phyloP scores from a whole-genome alignment of 1,284 basidiomycete species.

The Ceratobasidium sp. region DNA sequence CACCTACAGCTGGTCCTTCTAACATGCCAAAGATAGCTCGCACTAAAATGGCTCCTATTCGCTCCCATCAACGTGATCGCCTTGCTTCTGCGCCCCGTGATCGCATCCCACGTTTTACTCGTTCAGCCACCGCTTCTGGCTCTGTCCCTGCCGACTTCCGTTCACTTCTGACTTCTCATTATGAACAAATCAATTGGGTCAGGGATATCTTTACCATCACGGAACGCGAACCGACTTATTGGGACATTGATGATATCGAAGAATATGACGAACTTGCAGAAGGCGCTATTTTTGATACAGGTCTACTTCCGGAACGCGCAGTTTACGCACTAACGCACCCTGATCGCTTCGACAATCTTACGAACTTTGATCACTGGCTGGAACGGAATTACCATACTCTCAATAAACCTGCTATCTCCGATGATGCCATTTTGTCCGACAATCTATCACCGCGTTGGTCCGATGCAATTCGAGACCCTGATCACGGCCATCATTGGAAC shows the following conservation, averaged over 20 bases:
- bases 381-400: not conserved
- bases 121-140: too few relatives aligned
- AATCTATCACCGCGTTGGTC: not conserved
- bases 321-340: not conserved
- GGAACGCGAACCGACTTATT: not conserved
- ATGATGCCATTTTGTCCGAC: not conserved
- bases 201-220: not conserved
- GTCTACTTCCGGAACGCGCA: not conserved
- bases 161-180: too few relatives aligned
- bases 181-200: not conserved
- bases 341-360: not conserved
- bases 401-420: not conserved
- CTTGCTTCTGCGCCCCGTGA: too few relatives aligned
- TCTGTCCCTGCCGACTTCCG: too few relatives aligned
- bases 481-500: not conserved
- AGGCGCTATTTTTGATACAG: not conserved
- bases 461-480: slow-evolving; percentile 14
- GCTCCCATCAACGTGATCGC: too few relatives aligned
- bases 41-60: too few relatives aligned
- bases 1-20: too few relatives aligned
- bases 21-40: too few relatives aligned
- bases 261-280: not conserved
- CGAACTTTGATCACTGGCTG: not conserved
- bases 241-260: not conserved
- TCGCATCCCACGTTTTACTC: too few relatives aligned